Conservation (phyloP, 2,329 filamentous ascomycete genomes). For the Ilyonectria destructans region DNA sequence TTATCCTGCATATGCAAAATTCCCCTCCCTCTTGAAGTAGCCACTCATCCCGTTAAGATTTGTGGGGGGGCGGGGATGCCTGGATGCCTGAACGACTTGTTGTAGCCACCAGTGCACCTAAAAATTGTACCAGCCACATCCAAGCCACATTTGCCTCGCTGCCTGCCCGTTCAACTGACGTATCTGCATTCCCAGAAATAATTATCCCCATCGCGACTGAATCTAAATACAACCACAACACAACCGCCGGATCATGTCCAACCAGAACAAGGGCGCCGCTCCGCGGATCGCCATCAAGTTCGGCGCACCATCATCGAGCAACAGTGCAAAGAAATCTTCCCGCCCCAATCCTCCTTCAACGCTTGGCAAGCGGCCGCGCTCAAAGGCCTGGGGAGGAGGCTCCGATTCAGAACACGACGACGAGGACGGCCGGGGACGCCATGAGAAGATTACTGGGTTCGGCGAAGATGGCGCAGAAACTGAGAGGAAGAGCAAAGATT, state of each 20-base stretch:
- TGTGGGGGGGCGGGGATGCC: not conserved
- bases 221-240: not conserved
- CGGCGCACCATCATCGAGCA: slow-evolving; percentile 52
- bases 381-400: slow-evolving; percentile 59
- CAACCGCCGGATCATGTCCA: slow-evolving; percentile 37
- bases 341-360: slow-evolving; percentile 59
- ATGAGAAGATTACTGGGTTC: slow-evolving; percentile 68
- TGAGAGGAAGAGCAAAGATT: slow-evolving; percentile 56
- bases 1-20: slow-evolving; percentile 3
- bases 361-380: slow-evolving; percentile 66
- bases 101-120: not conserved
- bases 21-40: not conserved
- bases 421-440: slow-evolving; percentile 51
- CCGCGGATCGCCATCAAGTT: slow-evolving; percentile 67
- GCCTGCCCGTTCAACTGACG: slow-evolving; percentile 3
- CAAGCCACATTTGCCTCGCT: not conserved
- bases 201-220: slow-evolving; percentile 4
- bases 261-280: slow-evolving; percentile 49
- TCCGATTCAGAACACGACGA: slow-evolving; percentile 62
- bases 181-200: not conserved
- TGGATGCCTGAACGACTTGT: not conserved
- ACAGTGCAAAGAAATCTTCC: slow-evolving; percentile 48
- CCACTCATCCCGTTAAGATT: not conserved
- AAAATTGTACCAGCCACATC: not conserved
- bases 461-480: slow-evolving; percentile 61